phyloP scores from a whole-genome alignment of 2,329 filamentous ascomycete species.

The Penicillium digitatum region DNA sequence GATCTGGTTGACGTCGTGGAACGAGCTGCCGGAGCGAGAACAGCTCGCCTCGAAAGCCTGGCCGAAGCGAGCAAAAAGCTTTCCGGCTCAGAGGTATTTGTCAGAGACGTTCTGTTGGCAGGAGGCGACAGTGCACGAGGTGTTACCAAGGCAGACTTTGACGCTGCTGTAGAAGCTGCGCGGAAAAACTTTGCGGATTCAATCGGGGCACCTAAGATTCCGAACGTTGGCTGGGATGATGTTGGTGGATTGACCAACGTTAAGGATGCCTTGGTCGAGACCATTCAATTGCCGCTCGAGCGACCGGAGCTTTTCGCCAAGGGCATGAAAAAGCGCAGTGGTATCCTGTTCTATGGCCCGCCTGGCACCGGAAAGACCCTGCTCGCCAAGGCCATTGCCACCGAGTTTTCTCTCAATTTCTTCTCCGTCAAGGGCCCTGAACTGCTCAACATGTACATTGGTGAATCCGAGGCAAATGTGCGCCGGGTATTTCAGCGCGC shows the following conservation, averaged over 20 bases:
- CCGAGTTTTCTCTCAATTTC: slow-evolving; percentile 98
- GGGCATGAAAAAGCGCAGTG: slow-evolving; percentile 97
- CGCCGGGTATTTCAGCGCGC: slow-evolving; percentile 99
- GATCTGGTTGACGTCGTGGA: slow-evolving; percentile 94
- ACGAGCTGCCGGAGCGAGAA: slow-evolving; percentile 73
- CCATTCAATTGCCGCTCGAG: slow-evolving; percentile 87
- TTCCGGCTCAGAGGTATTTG: slow-evolving; percentile 49
- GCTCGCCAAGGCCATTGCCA: slow-evolving; percentile 97
- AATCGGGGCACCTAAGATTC: slow-evolving; percentile 96
- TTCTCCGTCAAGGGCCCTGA: slow-evolving; percentile 99
- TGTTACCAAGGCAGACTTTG: slow-evolving; percentile 79
- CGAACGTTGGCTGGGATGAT: slow-evolving; percentile 93
- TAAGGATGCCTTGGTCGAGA: slow-evolving; percentile 95
- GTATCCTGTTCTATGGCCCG: slow-evolving; percentile 97
- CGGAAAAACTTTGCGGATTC: slow-evolving; percentile 97
- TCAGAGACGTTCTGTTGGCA: slow-evolving; percentile 81
- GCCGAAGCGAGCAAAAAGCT: slow-evolving; percentile 45
- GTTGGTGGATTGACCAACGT: slow-evolving; percentile 90
- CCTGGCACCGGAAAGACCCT: slow-evolving; percentile 99
- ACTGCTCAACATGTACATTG: slow-evolving; percentile 99
- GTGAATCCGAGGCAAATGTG: slow-evolving; percentile 99
- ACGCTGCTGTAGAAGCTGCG: slow-evolving; percentile 88
- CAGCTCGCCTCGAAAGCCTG: slow-evolving; percentile 69
- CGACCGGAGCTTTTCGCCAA: slow-evolving; percentile 91
- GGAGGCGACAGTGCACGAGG: slow-evolving; percentile 76